Evolutionary conservation across 2,329 filamentous ascomycete species (phyloP).

Genomic region (Graphilbum ipis-grandicollis): DNA sequence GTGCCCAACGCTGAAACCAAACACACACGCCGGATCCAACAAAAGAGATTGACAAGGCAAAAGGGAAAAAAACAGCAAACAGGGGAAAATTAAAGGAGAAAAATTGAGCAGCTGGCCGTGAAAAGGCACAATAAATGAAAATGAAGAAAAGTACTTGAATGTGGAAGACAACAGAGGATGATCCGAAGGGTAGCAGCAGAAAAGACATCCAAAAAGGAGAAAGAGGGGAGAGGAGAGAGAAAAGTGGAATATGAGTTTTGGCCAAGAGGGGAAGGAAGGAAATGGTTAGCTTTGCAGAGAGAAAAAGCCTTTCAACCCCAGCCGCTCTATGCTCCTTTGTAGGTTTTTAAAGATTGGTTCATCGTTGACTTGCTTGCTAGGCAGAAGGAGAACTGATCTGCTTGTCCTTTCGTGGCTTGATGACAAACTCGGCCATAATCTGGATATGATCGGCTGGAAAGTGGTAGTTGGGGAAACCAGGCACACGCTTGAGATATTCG

Average conservation of each 20-base stretch:
- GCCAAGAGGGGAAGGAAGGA: too few relatives aligned
- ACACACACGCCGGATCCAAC: not conserved
- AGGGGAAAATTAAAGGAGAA: not conserved
- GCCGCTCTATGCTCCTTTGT: too few relatives aligned
- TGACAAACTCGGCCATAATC: conserved; percentile 73
- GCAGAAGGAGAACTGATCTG: conserved; percentile 22
- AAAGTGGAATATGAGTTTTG: too few relatives aligned
- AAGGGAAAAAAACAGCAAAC: not conserved
- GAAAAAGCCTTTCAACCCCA: too few relatives aligned
- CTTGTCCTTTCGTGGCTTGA: conserved; percentile 75
- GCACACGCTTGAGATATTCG: conserved; percentile 69
- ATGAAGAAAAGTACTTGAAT: not conserved
- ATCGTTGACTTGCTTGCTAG: not conserved
- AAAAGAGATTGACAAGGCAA: not conserved
- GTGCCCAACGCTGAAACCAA: not conserved
- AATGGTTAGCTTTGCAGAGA: too few relatives aligned
- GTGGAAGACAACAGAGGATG: too few relatives aligned
- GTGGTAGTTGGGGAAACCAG: conserved; percentile 85
- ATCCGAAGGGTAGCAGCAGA: too few relatives aligned
- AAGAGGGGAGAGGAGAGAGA: too few relatives aligned
- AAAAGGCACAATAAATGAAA: not conserved
- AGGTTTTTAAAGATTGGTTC: too few relatives aligned
- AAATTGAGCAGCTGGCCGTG: too few relatives aligned
- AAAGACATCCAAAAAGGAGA: too few relatives aligned
- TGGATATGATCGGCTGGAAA: conserved; percentile 89